Percentiles rank a stretch among this genome's conserved stretches.
Conservation (phyloP, 352 stramenopile species). For the Phytophthora pini region DNA sequence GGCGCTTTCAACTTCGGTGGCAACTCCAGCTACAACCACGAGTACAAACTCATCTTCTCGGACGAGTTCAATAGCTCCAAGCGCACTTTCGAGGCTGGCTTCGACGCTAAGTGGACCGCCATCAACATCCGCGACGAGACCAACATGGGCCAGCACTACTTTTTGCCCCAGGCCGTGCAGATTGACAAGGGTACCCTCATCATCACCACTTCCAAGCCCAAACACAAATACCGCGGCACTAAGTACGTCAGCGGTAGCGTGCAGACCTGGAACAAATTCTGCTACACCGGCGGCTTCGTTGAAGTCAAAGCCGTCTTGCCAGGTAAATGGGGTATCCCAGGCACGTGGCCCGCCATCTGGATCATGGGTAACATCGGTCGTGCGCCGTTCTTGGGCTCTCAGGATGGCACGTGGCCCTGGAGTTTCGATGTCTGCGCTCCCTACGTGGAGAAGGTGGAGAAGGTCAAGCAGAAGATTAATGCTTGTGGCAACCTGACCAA, state of each 20-base stretch:
- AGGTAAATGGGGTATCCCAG: conserved; percentile 93
- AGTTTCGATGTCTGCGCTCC: conserved; percentile 93
- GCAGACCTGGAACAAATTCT: conserved; percentile 99
- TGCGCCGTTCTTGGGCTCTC: conserved; percentile 93
- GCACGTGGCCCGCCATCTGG: conserved; percentile 98
- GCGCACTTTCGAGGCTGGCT: conserved; percentile 93
- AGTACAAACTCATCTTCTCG: conserved; percentile 94
- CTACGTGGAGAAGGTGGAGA: conserved; percentile 86
- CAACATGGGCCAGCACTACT: conserved; percentile 97
- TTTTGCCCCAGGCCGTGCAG: conserved; percentile 93
- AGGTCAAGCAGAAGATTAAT: conserved; percentile 94
- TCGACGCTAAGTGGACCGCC: conserved; percentile 96
- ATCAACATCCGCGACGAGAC: conserved; percentile 95
- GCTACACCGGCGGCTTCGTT: conserved; percentile 97
- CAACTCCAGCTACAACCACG: conserved; percentile 31
- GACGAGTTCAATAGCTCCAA: conserved; percentile 97
- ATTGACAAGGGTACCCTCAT: conserved; percentile 94
- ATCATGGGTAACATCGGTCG: conserved; percentile 98
- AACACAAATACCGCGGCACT: conserved; percentile 74
- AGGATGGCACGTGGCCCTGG: conserved; percentile 97
- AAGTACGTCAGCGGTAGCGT: conserved; percentile 93
- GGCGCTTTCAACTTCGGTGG: conserved; percentile 50
- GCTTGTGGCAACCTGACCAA: conserved; percentile 95
- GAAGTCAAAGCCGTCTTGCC: conserved; percentile 95
- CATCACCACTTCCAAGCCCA: conserved; percentile 90